Conservation (phyloP, 169 alveolate genomes). For the Eimeria necatrix region DNA sequence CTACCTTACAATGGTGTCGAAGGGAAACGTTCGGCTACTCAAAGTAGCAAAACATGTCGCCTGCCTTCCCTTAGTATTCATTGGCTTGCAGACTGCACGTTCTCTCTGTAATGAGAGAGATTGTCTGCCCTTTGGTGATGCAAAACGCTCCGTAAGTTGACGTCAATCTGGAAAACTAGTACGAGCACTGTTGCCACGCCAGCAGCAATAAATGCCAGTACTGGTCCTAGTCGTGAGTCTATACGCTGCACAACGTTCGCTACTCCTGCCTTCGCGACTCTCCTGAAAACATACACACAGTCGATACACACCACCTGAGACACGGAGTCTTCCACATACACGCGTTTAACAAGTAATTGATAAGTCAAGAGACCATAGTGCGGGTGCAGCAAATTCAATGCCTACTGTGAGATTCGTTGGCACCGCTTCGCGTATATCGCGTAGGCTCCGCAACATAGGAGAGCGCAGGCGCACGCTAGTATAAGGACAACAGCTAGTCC, state of each 20-base stretch:
- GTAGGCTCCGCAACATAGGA: conserved; percentile 65
- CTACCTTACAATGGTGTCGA: too few relatives aligned
- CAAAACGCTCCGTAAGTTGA: conserved; percentile 26
- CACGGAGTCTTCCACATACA: too few relatives aligned
- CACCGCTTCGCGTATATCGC: conserved; percentile 60
- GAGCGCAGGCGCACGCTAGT: conserved; percentile 52
- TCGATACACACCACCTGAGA: too few relatives aligned
- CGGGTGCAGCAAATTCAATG: background rate
- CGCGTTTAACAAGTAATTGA: too few relatives aligned
- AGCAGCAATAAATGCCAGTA: conserved; percentile 56
- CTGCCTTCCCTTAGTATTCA: too few relatives aligned
- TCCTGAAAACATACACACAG: conserved; percentile 3
- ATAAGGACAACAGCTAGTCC: conserved; percentile 47
- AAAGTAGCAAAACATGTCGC: too few relatives aligned
- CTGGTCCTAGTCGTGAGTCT: conserved; percentile 62
- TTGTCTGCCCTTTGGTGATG: conserved; percentile 7
- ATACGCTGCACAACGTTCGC: conserved; percentile 61
- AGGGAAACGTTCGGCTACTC: too few relatives aligned
- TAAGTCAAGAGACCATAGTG: too few relatives aligned
- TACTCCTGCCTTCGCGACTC: conserved; percentile 65
- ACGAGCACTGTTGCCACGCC: conserved; percentile 64
- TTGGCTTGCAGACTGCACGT: background rate
- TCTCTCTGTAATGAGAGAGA: conserved; percentile 23
- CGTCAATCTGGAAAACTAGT: conserved; percentile 48
- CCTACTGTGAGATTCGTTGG: conserved; percentile 69